These are phyloP conservation scores for Kazachstania sp. DNA, from an alignment of 1,139 yeast species.

Conservation along the genomic window DNA sequence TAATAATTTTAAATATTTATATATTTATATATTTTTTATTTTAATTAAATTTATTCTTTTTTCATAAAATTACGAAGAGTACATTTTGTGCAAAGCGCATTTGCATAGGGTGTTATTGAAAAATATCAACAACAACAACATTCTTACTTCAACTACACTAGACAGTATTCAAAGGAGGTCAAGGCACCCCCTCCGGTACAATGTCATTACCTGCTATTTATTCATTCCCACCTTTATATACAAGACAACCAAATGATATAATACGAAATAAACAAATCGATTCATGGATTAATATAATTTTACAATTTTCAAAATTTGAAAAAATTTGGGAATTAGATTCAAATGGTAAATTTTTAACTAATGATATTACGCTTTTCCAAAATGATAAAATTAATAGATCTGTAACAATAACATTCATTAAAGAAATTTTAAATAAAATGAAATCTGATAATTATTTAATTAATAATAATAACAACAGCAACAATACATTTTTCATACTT, in stretches of 20 bases:
- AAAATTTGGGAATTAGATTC: slow-evolving; percentile 41
- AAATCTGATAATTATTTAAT: slow-evolving; percentile 36
- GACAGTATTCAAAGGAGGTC: too few species aligned
- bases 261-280: slow-evolving; percentile 63
- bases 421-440: slow-evolving; percentile 52
- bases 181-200: too few species aligned
- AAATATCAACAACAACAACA: too few species aligned
- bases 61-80: too few species aligned
- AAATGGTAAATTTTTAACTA: slow-evolving; percentile 2
- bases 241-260: slow-evolving; percentile 77
- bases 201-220: slow-evolving; percentile 55
- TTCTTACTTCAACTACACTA: too few species aligned
- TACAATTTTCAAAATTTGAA: slow-evolving; percentile 52
- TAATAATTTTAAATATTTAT: not conserved
- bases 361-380: slow-evolving; percentile 17
- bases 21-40: not conserved
- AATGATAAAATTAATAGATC: slow-evolving; percentile 31
- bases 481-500: slow-evolving; percentile 42
- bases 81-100: too few species aligned
- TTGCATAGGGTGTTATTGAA: too few species aligned
- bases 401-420: slow-evolving; percentile 48
- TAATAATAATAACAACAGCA: slow-evolving; percentile 1
- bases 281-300: slow-evolving; percentile 49
- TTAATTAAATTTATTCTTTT: not conserved
- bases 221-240: slow-evolving; percentile 85